Conservation (phyloP, 805 yeast species). For the Saturnispora saitoi region DNA sequence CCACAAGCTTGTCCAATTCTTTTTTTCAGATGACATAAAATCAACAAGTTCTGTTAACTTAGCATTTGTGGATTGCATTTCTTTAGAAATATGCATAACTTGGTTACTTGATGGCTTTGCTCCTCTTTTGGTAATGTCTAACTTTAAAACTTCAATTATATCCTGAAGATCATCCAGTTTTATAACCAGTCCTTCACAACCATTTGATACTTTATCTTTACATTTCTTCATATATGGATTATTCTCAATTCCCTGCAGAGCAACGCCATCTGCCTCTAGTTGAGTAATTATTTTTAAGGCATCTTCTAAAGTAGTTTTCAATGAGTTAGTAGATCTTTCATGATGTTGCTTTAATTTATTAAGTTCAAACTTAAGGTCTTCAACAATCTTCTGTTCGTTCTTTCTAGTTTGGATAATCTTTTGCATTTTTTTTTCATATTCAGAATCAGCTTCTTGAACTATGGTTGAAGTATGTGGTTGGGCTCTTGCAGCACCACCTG, state of each 20-base stretch:
- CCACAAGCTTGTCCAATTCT: conserved; percentile 88
- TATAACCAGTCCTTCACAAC: conserved; percentile 65
- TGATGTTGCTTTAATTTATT: conserved; percentile 52
- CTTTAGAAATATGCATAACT: conserved; percentile 54
- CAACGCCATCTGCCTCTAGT: conserved; percentile 7
- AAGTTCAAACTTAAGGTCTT: conserved; percentile 49
- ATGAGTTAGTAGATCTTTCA: conserved; percentile 31
- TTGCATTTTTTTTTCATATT: conserved; percentile 11
- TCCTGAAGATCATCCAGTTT: conserved; percentile 90
- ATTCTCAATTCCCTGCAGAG: conserved; percentile 22
- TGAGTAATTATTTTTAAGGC: conserved; percentile 33
- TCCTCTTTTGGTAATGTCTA: conserved; percentile 88
- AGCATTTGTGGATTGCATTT: conserved; percentile 48
- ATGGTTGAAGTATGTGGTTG: neutral
- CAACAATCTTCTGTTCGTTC: conserved; percentile 26
- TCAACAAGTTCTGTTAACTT: conserved; percentile 46
- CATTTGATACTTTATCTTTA: conserved; percentile 61
- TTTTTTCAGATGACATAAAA: conserved; percentile 62
- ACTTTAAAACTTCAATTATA: conserved; percentile 75
- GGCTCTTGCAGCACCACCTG: neutral
- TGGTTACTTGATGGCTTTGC: conserved; percentile 74
- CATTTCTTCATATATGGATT: conserved; percentile 64
- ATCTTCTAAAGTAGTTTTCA: conserved; percentile 29
- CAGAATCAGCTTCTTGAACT: conserved; percentile 8
- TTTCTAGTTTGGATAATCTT: conserved; percentile 8